Base-by-base conservation (phyloP, 1,139 yeast genomes). In the Magnusiomyces paraingens region DNA sequence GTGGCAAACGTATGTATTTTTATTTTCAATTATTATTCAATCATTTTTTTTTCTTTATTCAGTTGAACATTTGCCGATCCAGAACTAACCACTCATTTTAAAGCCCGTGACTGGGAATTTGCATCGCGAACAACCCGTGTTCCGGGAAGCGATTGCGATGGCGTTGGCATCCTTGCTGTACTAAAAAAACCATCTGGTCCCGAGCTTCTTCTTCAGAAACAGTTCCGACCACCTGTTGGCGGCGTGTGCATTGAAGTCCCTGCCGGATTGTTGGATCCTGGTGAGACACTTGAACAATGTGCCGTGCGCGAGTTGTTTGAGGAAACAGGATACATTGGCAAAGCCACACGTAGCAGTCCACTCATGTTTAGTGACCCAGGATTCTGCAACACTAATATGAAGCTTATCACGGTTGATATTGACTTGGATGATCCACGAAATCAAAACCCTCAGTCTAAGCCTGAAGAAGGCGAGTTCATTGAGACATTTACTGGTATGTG, bases 191-290 rank as follows among this genome's bases (percentile, higher is more conserved):
- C 79, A 1, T 65, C 70, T 1, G 75, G 76, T 35, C 78, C 83
- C 4, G 81, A 82, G 61, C 72, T 91, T 44, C 78, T 91, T 2
- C 73, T 91, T 36, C 93, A 88, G 63, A 87, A 86, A 66, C 98
- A 91, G 67, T 91, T 86, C 70, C 77, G 99, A 55, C 96, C 98
- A 1, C 98, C 99, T 1, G 86, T 86, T 10, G 84, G 79, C 54
- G 90, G 89, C 26, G 89, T 91, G 1, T 86, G 93, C 64, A 82
- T 93, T 59, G 99, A 93, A 68, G 78, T 91, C 63, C 99, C 99
- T 0, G 99, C 99, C 0, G 99, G 99, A 0, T 74, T 93, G 57
- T 79, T 93, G 47, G 99, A 93, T 67, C 89, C 94, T 1, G 78
- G 81, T 52, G 99, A 93, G 66, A 68, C 84, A 1, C 72, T 89